phyloP scores from a whole-genome alignment of 352 stramenopile genomes.

The Plasmopara viticola region DNA sequence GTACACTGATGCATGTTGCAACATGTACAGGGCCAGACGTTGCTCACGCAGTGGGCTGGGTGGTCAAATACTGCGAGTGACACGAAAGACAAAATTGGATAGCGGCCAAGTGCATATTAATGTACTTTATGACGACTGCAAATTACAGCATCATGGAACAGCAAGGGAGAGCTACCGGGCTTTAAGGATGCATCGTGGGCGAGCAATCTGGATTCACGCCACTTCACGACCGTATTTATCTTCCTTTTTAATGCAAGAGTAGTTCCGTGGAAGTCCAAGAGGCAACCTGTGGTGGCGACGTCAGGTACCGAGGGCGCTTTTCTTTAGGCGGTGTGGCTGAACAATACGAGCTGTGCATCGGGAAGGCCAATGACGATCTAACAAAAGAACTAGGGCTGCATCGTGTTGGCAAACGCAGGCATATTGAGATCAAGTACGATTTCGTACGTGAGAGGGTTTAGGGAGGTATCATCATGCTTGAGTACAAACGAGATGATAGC shows the following conservation, averaged over 20 bases:
- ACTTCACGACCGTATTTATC: background rate
- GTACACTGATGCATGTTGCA: conserved; percentile 1
- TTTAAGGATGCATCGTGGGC: background rate
- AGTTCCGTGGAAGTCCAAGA: conserved; percentile 1
- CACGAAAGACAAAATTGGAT: background rate
- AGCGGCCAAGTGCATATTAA: background rate
- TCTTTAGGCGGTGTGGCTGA: too few species aligned
- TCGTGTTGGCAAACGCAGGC: too few species aligned
- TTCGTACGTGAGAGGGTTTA: too few species aligned
- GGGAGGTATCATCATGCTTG: too few species aligned
- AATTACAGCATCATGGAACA: background rate
- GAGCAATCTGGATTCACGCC: background rate
- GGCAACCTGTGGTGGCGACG: background rate
- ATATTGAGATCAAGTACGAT: too few species aligned
- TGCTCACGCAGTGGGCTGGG: background rate
- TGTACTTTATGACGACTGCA: background rate
- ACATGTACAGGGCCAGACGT: background rate
- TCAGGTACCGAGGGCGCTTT: background rate
- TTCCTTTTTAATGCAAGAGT: background rate
- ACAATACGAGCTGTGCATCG: too few species aligned
- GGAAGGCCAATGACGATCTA: too few species aligned
- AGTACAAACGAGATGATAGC: too few species aligned
- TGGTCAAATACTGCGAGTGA: background rate
- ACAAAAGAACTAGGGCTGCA: too few species aligned
- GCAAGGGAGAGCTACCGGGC: background rate